Conservation (phyloP, 2,329 filamentous ascomycete species). For the Monosporascus sp. region DNA sequence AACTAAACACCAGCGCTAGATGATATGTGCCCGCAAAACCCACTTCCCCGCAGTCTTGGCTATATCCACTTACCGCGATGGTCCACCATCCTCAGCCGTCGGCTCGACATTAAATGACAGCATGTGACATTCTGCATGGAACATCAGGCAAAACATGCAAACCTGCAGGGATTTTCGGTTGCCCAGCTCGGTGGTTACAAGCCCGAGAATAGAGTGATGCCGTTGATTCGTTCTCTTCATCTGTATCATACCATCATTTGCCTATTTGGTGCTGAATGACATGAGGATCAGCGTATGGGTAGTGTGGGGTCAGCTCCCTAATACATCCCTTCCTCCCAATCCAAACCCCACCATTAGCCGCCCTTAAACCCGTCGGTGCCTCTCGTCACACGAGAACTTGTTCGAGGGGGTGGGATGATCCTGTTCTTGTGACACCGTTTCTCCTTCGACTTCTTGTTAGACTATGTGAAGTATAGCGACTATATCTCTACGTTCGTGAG, state of each 20-base stretch:
- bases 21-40: constrained; percentile 14
- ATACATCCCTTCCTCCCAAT: too few species aligned
- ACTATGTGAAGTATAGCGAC: neutral
- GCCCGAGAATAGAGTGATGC: neutral
- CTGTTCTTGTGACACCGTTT: neutral
- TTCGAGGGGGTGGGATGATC: neutral
- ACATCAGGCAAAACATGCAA: neutral
- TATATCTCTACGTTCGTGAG: neutral
- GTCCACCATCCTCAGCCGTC: constrained; percentile 8
- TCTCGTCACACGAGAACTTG: neutral
- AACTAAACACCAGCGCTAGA: too few species aligned
- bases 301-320: too few species aligned
- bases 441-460: neutral
- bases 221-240: neutral
- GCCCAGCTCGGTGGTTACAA: neutral
- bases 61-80: constrained; percentile 10
- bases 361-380: neutral
- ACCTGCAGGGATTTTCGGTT: neutral
- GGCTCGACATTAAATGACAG: neutral
- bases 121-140: neutral
- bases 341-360: neutral
- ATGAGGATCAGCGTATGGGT: neutral
- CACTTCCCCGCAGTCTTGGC: constrained; percentile 5
- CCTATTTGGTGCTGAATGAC: neutral
- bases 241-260: neutral